Percentiles rank a stretch among this genome's conserved stretches.
phyloP scores from a whole-genome alignment of 106 monocot genomes.

The Dioscorea alata region DNA sequence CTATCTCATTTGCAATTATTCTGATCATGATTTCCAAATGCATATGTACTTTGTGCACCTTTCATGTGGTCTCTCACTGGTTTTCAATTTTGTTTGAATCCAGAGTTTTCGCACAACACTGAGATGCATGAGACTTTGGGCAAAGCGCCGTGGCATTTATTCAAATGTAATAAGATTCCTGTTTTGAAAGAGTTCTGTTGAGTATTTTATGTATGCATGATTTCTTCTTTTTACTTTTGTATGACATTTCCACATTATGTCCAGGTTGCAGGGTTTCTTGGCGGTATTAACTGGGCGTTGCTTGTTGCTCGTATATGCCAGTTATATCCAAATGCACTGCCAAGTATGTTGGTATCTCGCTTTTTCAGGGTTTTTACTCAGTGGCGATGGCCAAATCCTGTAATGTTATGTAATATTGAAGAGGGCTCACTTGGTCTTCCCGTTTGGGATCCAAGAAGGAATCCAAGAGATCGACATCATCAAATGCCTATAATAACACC shows the following conservation, averaged over 20 bases:
- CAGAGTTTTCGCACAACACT: slow-evolving; percentile 91
- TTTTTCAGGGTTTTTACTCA: slow-evolving; percentile 88
- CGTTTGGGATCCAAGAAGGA: slow-evolving; percentile 93
- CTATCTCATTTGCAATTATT: too few species aligned
- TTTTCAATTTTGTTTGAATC: slow-evolving; percentile 5
- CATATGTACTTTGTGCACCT: too few species aligned
- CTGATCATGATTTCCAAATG: neutral
- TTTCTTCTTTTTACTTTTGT: neutral
- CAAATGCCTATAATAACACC: slow-evolving; percentile 98
- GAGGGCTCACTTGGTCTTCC: slow-evolving; percentile 75
- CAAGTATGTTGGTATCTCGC: slow-evolving; percentile 87
- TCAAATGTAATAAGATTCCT: slow-evolving; percentile 66
- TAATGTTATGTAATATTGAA: slow-evolving; percentile 93
- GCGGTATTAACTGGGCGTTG: slow-evolving; percentile 98
- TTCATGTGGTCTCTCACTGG: too few species aligned
- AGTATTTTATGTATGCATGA: neutral
- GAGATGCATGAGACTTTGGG: slow-evolving; percentile 95
- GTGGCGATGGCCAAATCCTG: slow-evolving; percentile 99
- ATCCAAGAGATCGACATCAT: slow-evolving; percentile 73
- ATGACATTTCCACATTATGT: slow-evolving; percentile 9
- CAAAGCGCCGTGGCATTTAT: slow-evolving; percentile 88
- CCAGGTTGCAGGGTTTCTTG: slow-evolving; percentile 95
- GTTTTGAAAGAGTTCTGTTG: neutral
- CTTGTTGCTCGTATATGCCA: slow-evolving; percentile 98
- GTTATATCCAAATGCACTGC: slow-evolving; percentile 89